These are phyloP conservation scores for Lachancea kluyveri DNA, from an alignment of 805 yeast species.

Conservation along the genomic window DNA sequence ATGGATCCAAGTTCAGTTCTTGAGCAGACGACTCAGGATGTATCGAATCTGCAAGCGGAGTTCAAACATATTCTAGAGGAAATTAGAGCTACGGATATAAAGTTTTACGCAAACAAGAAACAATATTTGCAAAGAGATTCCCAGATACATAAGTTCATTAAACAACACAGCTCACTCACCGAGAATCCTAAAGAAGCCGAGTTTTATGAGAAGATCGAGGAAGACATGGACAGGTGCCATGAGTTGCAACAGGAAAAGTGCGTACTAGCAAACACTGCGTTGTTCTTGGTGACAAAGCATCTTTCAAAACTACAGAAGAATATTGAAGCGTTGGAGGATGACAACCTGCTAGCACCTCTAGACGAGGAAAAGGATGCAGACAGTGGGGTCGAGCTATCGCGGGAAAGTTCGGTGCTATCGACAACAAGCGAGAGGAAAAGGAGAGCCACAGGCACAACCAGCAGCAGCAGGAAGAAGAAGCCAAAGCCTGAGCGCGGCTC, in stretches of 20 bases:
- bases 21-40: constrained; percentile 64
- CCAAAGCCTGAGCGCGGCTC: constrained; percentile 9
- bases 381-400: constrained; percentile 23
- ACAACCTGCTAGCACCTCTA: constrained; percentile 66
- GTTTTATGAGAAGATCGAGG: constrained; percentile 56
- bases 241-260: constrained; percentile 73
- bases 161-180: constrained; percentile 73
- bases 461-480: constrained; percentile 18
- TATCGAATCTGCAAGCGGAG: constrained; percentile 85
- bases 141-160: constrained; percentile 76
- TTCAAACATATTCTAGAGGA: constrained; percentile 76
- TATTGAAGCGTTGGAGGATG: constrained; percentile 66
- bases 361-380: constrained; percentile 33
- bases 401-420: constrained; percentile 25
- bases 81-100: constrained; percentile 60
- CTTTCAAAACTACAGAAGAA: constrained; percentile 67
- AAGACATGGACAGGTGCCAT: constrained; percentile 55
- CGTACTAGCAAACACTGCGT: constrained; percentile 73
- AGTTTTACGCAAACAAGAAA: constrained; percentile 58
- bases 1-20: constrained; percentile 90
- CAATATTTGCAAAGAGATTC: constrained; percentile 65
- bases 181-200: constrained; percentile 78
- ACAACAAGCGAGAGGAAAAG: constrained; percentile 16
- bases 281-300: constrained; percentile 72
- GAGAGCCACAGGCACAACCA: constrained; percentile 15